phyloP scores from a whole-genome alignment of 139 green algal genomes.

The Chlorella sorokiniana region DNA sequence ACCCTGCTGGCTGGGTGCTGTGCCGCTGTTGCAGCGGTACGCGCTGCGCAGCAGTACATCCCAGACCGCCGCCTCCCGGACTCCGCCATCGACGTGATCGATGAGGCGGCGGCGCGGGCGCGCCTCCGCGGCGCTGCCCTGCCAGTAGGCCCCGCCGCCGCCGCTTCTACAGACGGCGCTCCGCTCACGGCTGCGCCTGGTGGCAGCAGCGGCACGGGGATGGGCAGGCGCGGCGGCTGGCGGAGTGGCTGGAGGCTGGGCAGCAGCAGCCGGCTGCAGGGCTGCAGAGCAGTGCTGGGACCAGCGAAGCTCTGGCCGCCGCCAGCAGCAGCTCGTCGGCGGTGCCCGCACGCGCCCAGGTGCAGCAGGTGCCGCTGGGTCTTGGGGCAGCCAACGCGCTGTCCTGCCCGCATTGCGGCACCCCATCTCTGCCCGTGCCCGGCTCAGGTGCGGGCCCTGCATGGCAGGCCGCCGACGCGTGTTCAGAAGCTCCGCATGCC shows the following conservation, averaged over 20 bases:
- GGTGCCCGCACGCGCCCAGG: constrained; percentile 2
- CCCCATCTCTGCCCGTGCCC: neutral
- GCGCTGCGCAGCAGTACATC: constrained; percentile 69
- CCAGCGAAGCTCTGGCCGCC: no score
- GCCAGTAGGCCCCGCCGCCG: neutral
- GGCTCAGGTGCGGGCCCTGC: neutral
- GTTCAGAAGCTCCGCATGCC: no score
- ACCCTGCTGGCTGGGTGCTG: no score
- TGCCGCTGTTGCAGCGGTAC: constrained; percentile 69
- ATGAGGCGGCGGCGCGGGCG: constrained; percentile 69
- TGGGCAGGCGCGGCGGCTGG: neutral
- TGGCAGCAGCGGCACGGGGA: neutral
- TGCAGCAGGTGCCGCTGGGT: neutral
- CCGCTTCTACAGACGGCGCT: neutral
- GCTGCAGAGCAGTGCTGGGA: neutral
- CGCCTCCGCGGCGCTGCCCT: constrained; percentile 14
- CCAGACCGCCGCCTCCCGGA: constrained; percentile 71
- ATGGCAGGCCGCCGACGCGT: no score
- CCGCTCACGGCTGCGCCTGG: neutral
- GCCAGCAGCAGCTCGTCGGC: no score
- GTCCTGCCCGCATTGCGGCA: constrained; percentile 51
- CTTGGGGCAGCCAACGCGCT: neutral
- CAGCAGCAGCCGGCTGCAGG: neutral
- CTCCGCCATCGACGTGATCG: constrained; percentile 85
- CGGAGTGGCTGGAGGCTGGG: constrained; percentile 22